Evolutionary conservation across 345 rosid genomes (phyloP).

Genomic region (Hirschfeldia incana): DNA sequence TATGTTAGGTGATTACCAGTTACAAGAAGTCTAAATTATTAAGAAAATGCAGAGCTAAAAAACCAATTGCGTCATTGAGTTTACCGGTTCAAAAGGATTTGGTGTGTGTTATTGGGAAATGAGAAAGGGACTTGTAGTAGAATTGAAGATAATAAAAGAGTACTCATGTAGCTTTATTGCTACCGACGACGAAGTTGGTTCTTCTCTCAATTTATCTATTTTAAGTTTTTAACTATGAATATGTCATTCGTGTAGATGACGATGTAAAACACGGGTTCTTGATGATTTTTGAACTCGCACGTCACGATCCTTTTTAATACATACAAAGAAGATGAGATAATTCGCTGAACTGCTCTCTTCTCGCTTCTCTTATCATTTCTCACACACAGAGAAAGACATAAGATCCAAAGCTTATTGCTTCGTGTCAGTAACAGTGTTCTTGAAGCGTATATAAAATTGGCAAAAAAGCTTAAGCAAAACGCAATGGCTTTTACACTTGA

Average conservation of each 20-base stretch:
- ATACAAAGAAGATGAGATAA: conserved; percentile 15
- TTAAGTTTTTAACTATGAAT: not conserved
- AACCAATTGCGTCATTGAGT: not conserved
- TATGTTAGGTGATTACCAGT: not conserved
- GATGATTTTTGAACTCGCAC: conserved; percentile 23
- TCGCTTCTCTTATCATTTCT: not conserved
- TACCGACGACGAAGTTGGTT: conserved; percentile 29
- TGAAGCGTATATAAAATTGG: not conserved
- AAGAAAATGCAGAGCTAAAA: not conserved
- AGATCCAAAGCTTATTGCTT: not conserved
- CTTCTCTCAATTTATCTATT: not conserved
- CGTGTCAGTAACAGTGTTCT: not conserved
- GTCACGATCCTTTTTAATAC: not conserved
- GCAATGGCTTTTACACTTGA: conserved; percentile 25
- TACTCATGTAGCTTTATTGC: conserved; percentile 31
- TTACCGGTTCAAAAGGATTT: conserved; percentile 25
- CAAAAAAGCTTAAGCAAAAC: conserved; percentile 2
- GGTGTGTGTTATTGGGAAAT: conserved; percentile 23
- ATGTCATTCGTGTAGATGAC: conserved; percentile 8
- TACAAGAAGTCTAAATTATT: not conserved
- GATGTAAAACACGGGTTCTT: conserved; percentile 28
- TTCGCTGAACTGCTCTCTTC: not conserved
- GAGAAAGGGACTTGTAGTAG: conserved; percentile 34
- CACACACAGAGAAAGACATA: not conserved
- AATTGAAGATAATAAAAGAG: conserved; percentile 11